Percentiles rank a stretch among this genome's conserved stretches.
phyloP scores from a whole-genome alignment of 2,329 filamentous ascomycete species.

The Hymenoscyphus linearis region DNA sequence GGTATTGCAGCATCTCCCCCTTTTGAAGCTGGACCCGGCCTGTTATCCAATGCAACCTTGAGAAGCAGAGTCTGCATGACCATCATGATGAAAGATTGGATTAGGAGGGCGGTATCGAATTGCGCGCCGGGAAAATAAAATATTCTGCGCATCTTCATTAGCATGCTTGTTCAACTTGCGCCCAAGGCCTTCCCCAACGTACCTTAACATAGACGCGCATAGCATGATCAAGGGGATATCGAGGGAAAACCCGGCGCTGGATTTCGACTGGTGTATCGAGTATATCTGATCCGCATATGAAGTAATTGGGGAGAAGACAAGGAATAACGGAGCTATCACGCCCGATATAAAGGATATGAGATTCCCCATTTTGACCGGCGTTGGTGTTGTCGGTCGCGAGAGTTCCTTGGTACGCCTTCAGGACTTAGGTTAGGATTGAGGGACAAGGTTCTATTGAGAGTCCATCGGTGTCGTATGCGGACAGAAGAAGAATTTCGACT shows the following conservation, averaged over 20 bases:
- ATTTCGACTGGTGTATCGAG: slow-evolving; percentile 58
- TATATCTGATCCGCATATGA: slow-evolving; percentile 62
- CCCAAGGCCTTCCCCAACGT: slow-evolving; percentile 16
- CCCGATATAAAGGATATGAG: slow-evolving; percentile 40
- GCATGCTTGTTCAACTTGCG: not conserved
- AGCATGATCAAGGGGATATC: slow-evolving; percentile 71
- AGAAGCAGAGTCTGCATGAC: slow-evolving; percentile 57
- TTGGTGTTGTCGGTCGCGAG: slow-evolving; percentile 1
- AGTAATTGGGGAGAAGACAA: slow-evolving; percentile 57
- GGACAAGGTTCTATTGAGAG: slow-evolving; percentile 1
- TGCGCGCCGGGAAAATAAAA: slow-evolving; percentile 65
- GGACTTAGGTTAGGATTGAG: not conserved
- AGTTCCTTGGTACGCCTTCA: not conserved
- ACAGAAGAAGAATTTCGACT: not conserved
- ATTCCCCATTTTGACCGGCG: slow-evolving; percentile 24
- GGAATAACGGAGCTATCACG: slow-evolving; percentile 57
- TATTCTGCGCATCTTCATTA: slow-evolving; percentile 40
- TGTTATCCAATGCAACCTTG: slow-evolving; percentile 64
- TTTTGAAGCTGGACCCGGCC: slow-evolving; percentile 54
- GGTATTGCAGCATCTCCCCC: slow-evolving; percentile 56
- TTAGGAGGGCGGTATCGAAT: slow-evolving; percentile 58
- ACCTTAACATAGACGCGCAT: slow-evolving; percentile 62
- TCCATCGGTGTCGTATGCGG: not conserved
- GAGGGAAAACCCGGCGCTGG: slow-evolving; percentile 63
- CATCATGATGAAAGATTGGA: slow-evolving; percentile 63